Conservation (phyloP, 2,329 filamentous ascomycete genomes). For the Pseudogymnoascus sp. region DNA sequence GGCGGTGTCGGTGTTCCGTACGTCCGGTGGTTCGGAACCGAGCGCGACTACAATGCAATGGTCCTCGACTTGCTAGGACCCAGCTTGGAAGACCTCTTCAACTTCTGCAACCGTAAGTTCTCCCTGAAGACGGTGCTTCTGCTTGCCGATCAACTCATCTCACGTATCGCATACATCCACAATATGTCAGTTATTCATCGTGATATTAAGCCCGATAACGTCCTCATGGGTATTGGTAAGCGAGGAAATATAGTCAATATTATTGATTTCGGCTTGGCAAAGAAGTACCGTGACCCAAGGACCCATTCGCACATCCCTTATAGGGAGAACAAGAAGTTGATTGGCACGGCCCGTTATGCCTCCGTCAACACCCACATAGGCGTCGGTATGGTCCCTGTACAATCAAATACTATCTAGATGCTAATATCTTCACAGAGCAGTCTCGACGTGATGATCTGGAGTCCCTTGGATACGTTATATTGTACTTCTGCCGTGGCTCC, state of each 20-base stretch:
- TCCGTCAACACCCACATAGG: constrained; percentile 1
- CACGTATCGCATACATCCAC: constrained; percentile 95
- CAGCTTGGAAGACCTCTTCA: constrained; percentile 91
- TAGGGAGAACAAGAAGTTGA: not conserved
- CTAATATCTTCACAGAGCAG: too few relatives aligned
- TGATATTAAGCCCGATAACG: constrained; percentile 98
- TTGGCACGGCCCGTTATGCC: constrained; percentile 4
- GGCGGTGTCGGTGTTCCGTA: constrained; percentile 93
- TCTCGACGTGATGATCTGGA: constrained; percentile 99
- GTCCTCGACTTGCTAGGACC: constrained; percentile 89
- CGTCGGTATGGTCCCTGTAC: not conserved
- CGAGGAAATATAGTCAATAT: constrained; percentile 97
- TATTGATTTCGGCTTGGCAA: constrained; percentile 92
- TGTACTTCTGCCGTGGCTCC: constrained; percentile 98
- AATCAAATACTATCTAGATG: too few relatives aligned
- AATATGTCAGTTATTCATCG: constrained; percentile 97
- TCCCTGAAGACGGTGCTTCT: constrained; percentile 92
- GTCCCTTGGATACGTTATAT: constrained; percentile 97
- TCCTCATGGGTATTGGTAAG: constrained; percentile 95
- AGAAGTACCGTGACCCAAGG: constrained; percentile 97
- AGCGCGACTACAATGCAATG: constrained; percentile 99
- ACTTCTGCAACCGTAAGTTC: constrained; percentile 98
- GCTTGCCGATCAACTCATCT: constrained; percentile 90
- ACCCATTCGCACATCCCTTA: constrained; percentile 36
- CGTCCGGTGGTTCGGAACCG: constrained; percentile 94